These are phyloP conservation scores for Camptophora hylomeconis DNA, from an alignment of 2,329 filamentous ascomycete species.

Conservation along the genomic window DNA sequence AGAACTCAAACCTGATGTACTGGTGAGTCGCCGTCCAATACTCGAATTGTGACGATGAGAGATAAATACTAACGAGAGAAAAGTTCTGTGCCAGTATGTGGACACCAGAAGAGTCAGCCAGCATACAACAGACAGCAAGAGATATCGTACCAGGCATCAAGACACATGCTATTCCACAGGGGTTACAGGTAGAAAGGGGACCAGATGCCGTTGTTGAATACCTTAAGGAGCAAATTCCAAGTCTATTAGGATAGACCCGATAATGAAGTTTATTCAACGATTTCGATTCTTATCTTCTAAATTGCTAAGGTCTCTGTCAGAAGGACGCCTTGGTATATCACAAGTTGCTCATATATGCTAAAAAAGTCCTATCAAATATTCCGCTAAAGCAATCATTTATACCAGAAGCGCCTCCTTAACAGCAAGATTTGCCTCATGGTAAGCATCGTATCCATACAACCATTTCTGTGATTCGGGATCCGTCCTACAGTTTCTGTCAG, in stretches of 20 bases:
- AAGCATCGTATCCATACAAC: slow-evolving; percentile 53
- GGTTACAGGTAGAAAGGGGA: slow-evolving; percentile 29
- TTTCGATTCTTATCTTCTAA: no score
- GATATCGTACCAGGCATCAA: slow-evolving; percentile 27
- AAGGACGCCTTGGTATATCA: no score
- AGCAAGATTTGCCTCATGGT: slow-evolving; percentile 38
- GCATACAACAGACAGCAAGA: slow-evolving; percentile 26
- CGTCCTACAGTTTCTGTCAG: slow-evolving; percentile 30
- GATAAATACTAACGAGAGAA: slow-evolving; percentile 1
- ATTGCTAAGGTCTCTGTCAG: no score
- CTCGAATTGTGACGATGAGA: background rate
- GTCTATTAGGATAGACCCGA: slow-evolving; percentile 22
- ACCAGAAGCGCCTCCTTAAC: slow-evolving; percentile 11
- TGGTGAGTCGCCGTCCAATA: background rate
- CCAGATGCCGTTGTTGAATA: slow-evolving; percentile 31
- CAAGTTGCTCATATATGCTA: no score
- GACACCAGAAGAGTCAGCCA: slow-evolving; percentile 28
- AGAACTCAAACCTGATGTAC: slow-evolving; percentile 12
- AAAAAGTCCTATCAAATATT: no score
- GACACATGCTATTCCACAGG: slow-evolving; percentile 29
- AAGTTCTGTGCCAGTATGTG: slow-evolving; percentile 53
- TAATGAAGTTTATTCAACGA: no score
- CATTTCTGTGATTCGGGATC: slow-evolving; percentile 51
- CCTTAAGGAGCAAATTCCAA: slow-evolving; percentile 27
- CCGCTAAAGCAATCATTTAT: no score